These are phyloP conservation scores for Daldinia vernicosa DNA, from an alignment of 495 filamentous ascomycete genomes.

Conservation along the genomic window DNA sequence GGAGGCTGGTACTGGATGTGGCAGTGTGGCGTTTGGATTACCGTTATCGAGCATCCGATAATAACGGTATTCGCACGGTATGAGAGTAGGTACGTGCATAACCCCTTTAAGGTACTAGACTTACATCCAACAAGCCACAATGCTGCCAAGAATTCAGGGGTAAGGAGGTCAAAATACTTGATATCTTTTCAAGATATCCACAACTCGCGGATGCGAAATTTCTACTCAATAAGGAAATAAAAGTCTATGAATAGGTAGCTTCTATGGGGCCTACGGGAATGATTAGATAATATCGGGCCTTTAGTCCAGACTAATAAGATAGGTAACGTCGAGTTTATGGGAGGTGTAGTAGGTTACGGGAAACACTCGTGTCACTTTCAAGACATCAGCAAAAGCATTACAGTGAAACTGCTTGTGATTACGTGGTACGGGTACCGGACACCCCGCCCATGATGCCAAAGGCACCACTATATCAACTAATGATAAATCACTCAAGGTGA, in stretches of 20 bases:
- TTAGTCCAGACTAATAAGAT: not conserved
- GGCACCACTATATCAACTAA: not conserved
- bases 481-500: not conserved
- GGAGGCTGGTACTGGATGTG: slow-evolving; percentile 8
- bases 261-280: not conserved
- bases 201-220: not conserved
- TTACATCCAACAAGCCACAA: not conserved
- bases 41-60: slow-evolving; percentile 20
- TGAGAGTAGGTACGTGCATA: not conserved
- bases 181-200: not conserved
- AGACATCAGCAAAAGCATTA: not conserved
- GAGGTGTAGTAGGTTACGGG: not conserved
- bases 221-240: not conserved
- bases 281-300: not conserved
- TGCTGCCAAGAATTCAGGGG: not conserved
- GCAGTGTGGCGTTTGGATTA: not conserved
- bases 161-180: not conserved
- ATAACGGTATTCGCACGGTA: slow-evolving; percentile 11
- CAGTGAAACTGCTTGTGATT: not conserved
- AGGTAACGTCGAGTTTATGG: not conserved
- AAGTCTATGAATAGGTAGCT: not conserved
- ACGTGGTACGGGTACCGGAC: not conserved
- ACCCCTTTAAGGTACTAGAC: not conserved
- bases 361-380: not conserved
- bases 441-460: not conserved